These are phyloP conservation scores for Candida patagonica DNA, from an alignment of 805 yeast genomes.

Conservation along the genomic window DNA sequence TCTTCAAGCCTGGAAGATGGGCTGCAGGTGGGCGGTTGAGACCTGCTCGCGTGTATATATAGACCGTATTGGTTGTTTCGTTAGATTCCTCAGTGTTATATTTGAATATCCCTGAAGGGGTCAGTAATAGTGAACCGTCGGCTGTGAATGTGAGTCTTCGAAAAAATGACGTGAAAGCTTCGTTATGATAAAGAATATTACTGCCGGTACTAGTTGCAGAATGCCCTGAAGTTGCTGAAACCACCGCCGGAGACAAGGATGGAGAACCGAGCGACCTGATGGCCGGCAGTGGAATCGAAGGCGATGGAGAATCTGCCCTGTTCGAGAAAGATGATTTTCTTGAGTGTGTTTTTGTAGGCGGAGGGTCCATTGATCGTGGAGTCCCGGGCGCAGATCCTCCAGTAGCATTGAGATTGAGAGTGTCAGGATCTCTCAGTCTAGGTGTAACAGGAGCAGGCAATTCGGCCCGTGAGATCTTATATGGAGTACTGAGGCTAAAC, in stretches of 20 bases:
- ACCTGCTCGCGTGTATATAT: constrained; percentile 65
- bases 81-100: constrained; percentile 27
- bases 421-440: neutral
- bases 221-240: neutral
- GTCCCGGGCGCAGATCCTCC: constrained; percentile 12
- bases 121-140: constrained; percentile 71
- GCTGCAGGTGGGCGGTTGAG: constrained; percentile 64
- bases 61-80: constrained; percentile 59
- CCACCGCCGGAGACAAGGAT: constrained; percentile 8
- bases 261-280: constrained; percentile 33
- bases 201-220: constrained; percentile 6
- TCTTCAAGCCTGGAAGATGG: constrained; percentile 66
- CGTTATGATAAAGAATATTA: constrained; percentile 63
- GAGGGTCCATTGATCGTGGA: constrained; percentile 26
- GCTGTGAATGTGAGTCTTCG: constrained; percentile 81
- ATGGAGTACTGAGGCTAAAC: constrained; percentile 30
- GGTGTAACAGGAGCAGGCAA: constrained; percentile 15
- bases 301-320: constrained; percentile 30
- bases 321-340: constrained; percentile 35
- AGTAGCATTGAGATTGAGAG: constrained; percentile 7
- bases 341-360: constrained; percentile 28
- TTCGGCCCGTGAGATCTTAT: constrained; percentile 50
- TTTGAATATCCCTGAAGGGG: constrained; percentile 66
- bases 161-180: constrained; percentile 83
- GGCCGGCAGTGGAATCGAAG: constrained; percentile 38